Percentiles rank a stretch among this genome's conserved stretches.
phyloP scores from a whole-genome alignment of 345 rosid genomes.

The Cardiospermum halicacabum region DNA sequence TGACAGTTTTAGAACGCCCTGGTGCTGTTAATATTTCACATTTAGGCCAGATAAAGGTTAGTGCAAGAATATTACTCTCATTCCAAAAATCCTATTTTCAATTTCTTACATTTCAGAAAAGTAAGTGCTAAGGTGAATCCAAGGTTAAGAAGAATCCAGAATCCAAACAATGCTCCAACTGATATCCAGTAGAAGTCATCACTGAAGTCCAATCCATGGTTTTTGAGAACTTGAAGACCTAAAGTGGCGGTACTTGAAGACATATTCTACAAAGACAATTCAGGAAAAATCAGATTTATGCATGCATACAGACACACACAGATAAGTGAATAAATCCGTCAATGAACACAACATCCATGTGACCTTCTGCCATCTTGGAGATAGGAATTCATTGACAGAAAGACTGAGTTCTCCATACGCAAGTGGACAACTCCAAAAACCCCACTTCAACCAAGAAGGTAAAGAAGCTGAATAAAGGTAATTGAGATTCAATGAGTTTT shows the following conservation, averaged over 20 bases:
- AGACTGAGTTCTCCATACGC: conserved; percentile 68
- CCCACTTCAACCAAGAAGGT: conserved; percentile 78
- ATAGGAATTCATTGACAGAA: conserved; percentile 59
- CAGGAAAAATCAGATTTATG: no score
- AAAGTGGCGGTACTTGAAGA: conserved; percentile 37
- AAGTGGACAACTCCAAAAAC: conserved; percentile 66
- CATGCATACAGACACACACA: conserved; percentile 2
- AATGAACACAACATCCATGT: no score
- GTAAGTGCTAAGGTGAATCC: conserved; percentile 59
- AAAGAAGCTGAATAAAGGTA: conserved; percentile 48
- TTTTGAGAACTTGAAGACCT: conserved; percentile 47
- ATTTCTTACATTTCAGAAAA: conserved; percentile 69
- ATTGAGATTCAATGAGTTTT: background rate
- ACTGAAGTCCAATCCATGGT: conserved; percentile 54
- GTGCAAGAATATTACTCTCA: no score
- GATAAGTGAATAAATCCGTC: no score
- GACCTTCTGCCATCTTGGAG: conserved; percentile 76
- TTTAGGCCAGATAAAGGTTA: no score
- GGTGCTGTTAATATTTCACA: conserved; percentile 50
- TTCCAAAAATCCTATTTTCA: no score
- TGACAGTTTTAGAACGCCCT: conserved; percentile 57
- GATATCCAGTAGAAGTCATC: conserved; percentile 59
- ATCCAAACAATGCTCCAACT: conserved; percentile 50
- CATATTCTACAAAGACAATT: conserved; percentile 32
- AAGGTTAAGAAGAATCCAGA: conserved; percentile 49